Evolutionary conservation across 352 stramenopile genomes (phyloP), one percentile per base, ranked within the genome.

Genomic region (Globisporangium paddicum): DNA sequence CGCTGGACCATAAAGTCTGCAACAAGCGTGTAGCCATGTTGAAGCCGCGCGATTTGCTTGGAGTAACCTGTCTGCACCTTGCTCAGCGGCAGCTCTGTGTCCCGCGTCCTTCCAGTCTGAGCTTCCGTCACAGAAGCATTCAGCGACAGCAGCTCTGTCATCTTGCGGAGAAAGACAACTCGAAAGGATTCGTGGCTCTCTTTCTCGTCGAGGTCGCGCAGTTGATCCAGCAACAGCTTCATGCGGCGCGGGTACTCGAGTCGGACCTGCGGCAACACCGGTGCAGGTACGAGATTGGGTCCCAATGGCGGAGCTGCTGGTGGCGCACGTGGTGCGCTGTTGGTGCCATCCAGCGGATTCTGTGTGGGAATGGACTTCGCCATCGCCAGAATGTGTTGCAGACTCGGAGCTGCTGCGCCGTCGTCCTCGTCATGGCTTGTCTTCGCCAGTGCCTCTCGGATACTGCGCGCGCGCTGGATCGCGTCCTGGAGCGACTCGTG

Each of bases 161-260:
- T 75, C 49, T 71, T 75, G 32, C 72, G 75, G 57, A 72, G 83
- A 55, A 88, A 90, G 9, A 44, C 54, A 41, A 62, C 64, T 21
- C 72, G 77, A 23, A 72, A 78, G 21, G 74, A 73, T n/a, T 69
- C 53, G 35, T 75, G 55, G 9, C 16, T 40, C 23, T 84, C 68
- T 28, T 67, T 71, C 10, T 55, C 32, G 4, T 60, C 52, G 41
- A 72, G 44, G 9, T 81, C 73, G 10, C 67, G 50, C 1, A 85
- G 40, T 11, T 77, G 65, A 23, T 67, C 66, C 49, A 88, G 64
- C 55, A 85, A 30, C 21, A 56, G 44, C 48, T 79, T 82, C 47
- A 87, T 60, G 16, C 75, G 70, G 18, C 64, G 67, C n/a, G 72
- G 77, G 46, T 86, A 84, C 54, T 81, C 62, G 25, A 90, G n/a